These are phyloP conservation scores for Clarireedia monteithiana DNA, from an alignment of 2,329 filamentous ascomycete genomes.

Conservation along the genomic window DNA sequence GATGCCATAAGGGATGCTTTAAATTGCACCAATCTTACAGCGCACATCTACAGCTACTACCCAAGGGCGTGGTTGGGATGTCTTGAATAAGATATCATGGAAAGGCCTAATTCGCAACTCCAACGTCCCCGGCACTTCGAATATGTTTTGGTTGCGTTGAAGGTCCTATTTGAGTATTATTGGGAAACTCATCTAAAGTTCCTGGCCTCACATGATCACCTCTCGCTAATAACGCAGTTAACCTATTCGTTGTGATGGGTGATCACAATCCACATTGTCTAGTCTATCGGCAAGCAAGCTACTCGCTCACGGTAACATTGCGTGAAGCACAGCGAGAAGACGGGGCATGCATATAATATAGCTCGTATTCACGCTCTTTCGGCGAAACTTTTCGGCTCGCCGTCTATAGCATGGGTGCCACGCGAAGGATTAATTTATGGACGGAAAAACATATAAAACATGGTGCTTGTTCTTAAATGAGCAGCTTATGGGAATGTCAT, in stretches of 20 bases:
- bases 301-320: not conserved
- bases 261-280: not conserved
- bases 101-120: not conserved
- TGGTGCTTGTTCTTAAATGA: not conserved
- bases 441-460: constrained; percentile 1
- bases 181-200: not conserved
- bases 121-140: not conserved
- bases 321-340: not conserved
- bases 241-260: not conserved
- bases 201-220: not conserved
- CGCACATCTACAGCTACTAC: not conserved
- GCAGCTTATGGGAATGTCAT: not conserved
- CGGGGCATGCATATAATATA: not conserved
- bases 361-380: not conserved
- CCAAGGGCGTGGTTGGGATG: no score
- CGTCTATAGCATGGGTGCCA: not conserved
- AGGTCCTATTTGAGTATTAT: not conserved
- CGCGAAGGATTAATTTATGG: not conserved
- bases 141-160: not conserved
- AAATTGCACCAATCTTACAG: not conserved
- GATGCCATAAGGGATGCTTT: not conserved
- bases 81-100: no score
- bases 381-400: not conserved
- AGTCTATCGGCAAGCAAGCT: not conserved
- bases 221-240: not conserved